These are phyloP conservation scores for Sugiyamaella chiloensis DNA, from an alignment of 805 yeast genomes.

Conservation along the genomic window DNA sequence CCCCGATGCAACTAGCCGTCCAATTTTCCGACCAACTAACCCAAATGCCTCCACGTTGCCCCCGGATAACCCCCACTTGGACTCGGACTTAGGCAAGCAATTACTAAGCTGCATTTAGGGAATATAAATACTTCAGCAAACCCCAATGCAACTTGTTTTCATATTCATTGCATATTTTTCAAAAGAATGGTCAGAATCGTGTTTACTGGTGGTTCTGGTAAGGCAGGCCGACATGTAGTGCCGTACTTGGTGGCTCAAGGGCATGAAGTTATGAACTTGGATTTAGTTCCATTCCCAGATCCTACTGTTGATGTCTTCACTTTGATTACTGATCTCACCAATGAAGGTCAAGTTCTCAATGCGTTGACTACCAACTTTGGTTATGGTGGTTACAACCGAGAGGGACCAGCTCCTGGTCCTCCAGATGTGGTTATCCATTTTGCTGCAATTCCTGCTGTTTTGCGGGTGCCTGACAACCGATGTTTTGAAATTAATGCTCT, in stretches of 20 bases:
- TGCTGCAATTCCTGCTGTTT: conserved; percentile 16
- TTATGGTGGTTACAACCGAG: conserved; percentile 10
- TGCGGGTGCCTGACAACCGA: conserved; percentile 14
- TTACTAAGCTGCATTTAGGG: not conserved
- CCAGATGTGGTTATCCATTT: conserved; percentile 19
- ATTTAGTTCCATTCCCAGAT: conserved; percentile 17
- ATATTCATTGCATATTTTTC: not conserved
- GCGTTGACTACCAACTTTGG: conserved; percentile 15
- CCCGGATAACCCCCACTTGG: conserved; percentile 2
- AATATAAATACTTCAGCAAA: not conserved
- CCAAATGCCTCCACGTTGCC: too few relatives aligned
- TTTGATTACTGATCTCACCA: conserved; percentile 14
- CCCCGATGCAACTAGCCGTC: too few relatives aligned
- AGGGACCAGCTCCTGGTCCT: conserved; percentile 13
- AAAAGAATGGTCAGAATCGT: conserved; percentile 9
- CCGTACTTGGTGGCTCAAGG: conserved; percentile 17
- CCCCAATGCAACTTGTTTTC: too few relatives aligned
- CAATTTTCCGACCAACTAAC: too few relatives aligned
- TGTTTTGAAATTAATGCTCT: conserved; percentile 15
- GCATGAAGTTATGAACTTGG: conserved; percentile 16
- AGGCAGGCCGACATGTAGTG: conserved; percentile 15
- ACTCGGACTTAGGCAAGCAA: not conserved
- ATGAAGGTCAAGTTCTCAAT: conserved; percentile 19
- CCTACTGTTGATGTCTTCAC: conserved; percentile 16
- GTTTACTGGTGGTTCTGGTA: conserved; percentile 19